Evolutionary conservation across 306 rosid species (phyloP).

Genomic region (Lathyrus aphaca): DNA sequence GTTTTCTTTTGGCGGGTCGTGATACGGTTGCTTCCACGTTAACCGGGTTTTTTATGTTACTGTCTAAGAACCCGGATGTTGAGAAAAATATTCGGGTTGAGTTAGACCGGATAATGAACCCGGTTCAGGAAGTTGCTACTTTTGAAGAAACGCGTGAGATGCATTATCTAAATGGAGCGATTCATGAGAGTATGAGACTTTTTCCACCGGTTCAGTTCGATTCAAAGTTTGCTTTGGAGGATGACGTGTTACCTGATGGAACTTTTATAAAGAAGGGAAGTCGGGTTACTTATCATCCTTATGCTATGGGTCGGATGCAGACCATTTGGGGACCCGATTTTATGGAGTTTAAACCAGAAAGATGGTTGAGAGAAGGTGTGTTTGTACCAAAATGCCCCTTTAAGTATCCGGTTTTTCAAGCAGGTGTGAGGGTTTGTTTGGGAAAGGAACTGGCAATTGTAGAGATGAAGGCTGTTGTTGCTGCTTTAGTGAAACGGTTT

Average conservation of each 20-base stretch:
- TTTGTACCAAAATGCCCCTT: constrained; percentile 55
- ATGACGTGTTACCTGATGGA: constrained; percentile 86
- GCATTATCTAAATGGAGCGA: constrained; percentile 73
- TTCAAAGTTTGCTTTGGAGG: constrained; percentile 68
- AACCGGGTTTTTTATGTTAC: constrained; percentile 63
- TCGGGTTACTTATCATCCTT: constrained; percentile 83
- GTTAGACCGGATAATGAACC: constrained; percentile 52
- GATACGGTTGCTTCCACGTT: constrained; percentile 75
- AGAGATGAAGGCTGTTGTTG: constrained; percentile 60
- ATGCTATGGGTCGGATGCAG: constrained; percentile 98
- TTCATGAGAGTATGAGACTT: constrained; percentile 80
- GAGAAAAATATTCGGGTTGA: constrained; percentile 56
- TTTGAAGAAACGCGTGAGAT: constrained; percentile 54
- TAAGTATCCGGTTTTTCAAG: constrained; percentile 87
- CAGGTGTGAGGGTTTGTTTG: constrained; percentile 78
- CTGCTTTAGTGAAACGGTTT: constrained; percentile 49
- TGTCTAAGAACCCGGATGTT: constrained; percentile 56
- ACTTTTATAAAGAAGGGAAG: constrained; percentile 68
- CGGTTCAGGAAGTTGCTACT: constrained; percentile 31
- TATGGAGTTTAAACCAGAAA: constrained; percentile 63
- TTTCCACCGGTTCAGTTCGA: constrained; percentile 90
- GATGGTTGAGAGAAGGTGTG: constrained; percentile 66
- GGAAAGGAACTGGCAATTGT: constrained; percentile 79
- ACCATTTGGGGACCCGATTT: constrained; percentile 77
- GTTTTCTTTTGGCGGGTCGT: constrained; percentile 84